These are phyloP conservation scores for Calonectria montana DNA, from an alignment of 2,329 filamentous ascomycete genomes.

Conservation along the genomic window DNA sequence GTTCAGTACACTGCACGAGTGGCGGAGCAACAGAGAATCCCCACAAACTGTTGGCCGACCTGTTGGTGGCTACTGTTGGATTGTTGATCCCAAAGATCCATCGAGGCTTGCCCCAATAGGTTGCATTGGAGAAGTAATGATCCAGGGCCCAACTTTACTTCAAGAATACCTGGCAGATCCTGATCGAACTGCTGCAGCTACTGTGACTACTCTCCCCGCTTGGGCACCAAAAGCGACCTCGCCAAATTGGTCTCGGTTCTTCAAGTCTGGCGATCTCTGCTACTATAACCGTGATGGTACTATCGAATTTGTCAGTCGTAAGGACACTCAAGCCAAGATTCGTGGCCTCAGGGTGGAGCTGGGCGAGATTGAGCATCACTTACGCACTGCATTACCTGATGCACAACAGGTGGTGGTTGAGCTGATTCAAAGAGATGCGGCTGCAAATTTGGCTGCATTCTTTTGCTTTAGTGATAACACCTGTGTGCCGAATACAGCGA, in stretches of 20 bases:
- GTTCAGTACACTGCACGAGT: slow-evolving; percentile 21
- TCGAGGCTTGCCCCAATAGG: slow-evolving; percentile 36
- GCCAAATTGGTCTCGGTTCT: neutral
- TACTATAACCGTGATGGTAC: neutral
- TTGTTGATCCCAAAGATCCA: neutral
- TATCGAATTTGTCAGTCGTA: neutral
- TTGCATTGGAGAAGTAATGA: slow-evolving; percentile 39
- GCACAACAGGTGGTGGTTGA: neutral
- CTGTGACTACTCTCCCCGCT: slow-evolving; percentile 45
- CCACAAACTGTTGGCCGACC: slow-evolving; percentile 38
- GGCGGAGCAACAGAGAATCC: neutral
- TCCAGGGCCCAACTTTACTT: slow-evolving; percentile 39
- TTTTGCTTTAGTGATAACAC: neutral
- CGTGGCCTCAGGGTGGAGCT: slow-evolving; percentile 57
- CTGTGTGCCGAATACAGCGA: neutral
- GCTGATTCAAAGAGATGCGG: neutral
- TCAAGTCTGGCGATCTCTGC: slow-evolving; percentile 1
- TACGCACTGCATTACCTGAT: neutral
- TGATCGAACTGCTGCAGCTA: slow-evolving; percentile 20
- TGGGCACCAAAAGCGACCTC: neutral
- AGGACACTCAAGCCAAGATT: slow-evolving; percentile 67
- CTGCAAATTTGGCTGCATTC: neutral
- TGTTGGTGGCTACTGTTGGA: neutral
- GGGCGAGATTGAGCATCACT: neutral
- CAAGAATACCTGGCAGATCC: slow-evolving; percentile 31